Evolutionary conservation across 352 stramenopile genomes (phyloP).

Genomic region (Phytophthora citrophthora): DNA sequence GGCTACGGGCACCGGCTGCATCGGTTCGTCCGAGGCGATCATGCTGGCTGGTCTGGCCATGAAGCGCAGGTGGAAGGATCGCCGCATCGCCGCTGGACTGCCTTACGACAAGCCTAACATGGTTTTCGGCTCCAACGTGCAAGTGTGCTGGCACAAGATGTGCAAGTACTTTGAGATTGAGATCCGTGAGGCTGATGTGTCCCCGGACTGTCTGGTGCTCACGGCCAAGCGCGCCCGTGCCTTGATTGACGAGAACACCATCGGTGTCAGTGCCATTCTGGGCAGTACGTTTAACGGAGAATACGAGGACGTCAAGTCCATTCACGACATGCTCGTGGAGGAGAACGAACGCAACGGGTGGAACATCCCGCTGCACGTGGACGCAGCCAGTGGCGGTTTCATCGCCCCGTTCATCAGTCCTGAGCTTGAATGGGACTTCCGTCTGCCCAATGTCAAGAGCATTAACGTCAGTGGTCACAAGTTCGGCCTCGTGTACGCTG

Average conservation of each 20-base stretch:
- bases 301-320: conserved; percentile 92
- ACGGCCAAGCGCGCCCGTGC: conserved; percentile 77
- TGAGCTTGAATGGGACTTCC: conserved; percentile 91
- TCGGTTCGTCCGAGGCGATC: conserved; percentile 93
- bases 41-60: conserved; percentile 91
- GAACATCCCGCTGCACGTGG: conserved; percentile 90
- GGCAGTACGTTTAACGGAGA: conserved; percentile 94
- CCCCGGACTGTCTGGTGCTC: conserved; percentile 83
- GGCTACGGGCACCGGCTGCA: conserved; percentile 87
- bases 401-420: conserved; percentile 92
- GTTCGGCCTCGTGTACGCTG: conserved; percentile 93
- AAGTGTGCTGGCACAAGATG: conserved; percentile 95
- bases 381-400: conserved; percentile 92
- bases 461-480: conserved; percentile 96
- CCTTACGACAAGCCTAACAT: conserved; percentile 91
- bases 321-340: conserved; percentile 87
- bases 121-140: conserved; percentile 92
- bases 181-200: conserved; percentile 88
- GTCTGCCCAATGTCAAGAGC: conserved; percentile 90
- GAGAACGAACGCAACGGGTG: conserved; percentile 89
- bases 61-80: conserved; percentile 92
- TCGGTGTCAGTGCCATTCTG: conserved; percentile 91
- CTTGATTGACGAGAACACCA: conserved; percentile 93
- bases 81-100: conserved; percentile 77
- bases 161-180: conserved; percentile 96